A percentile compares a stretch with the other conserved stretches of the same genome.
Conservation (phyloP, 2,329 filamentous ascomycete species). For the Botryotinia globosa region DNA sequence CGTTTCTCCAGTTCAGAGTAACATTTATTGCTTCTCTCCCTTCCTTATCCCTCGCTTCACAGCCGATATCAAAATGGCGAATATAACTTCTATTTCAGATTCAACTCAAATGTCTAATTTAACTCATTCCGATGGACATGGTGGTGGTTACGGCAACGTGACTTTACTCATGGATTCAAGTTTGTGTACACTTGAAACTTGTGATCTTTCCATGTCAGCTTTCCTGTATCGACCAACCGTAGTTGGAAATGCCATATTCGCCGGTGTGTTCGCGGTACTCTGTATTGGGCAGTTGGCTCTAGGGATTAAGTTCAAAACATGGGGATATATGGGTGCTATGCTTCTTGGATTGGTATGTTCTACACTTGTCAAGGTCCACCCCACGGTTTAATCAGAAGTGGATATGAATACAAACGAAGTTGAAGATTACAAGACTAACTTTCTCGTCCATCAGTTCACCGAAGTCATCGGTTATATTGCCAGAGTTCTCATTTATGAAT, state of each 20-base stretch:
- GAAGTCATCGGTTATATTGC: constrained; percentile 50
- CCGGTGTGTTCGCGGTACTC: constrained; percentile 48
- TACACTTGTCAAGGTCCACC: background rate
- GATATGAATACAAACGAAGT: too few relatives aligned
- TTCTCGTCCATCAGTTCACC: background rate
- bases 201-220: constrained; percentile 53
- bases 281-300: constrained; percentile 45
- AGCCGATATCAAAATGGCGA: background rate
- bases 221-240: constrained; percentile 56
- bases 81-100: constrained; percentile 20
- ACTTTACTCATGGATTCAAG: constrained; percentile 29
- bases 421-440: background rate
- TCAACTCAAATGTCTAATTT: constrained; percentile 23
- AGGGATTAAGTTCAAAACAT: constrained; percentile 53
- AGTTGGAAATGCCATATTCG: constrained; percentile 55
- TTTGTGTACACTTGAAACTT: constrained; percentile 35
- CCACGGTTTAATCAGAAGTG: too few relatives aligned
- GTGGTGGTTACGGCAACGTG: constrained; percentile 29
- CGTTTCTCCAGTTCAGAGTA: background rate
- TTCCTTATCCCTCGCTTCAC: background rate
- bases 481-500: constrained; percentile 49
- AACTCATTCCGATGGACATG: constrained; percentile 24
- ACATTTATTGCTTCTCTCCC: too few relatives aligned
- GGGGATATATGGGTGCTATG: constrained; percentile 52
- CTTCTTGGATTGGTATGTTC: constrained; percentile 45